These are phyloP conservation scores for Xylaria sp. DNA, from an alignment of 2,329 filamentous ascomycete species.

Conservation along the genomic window DNA sequence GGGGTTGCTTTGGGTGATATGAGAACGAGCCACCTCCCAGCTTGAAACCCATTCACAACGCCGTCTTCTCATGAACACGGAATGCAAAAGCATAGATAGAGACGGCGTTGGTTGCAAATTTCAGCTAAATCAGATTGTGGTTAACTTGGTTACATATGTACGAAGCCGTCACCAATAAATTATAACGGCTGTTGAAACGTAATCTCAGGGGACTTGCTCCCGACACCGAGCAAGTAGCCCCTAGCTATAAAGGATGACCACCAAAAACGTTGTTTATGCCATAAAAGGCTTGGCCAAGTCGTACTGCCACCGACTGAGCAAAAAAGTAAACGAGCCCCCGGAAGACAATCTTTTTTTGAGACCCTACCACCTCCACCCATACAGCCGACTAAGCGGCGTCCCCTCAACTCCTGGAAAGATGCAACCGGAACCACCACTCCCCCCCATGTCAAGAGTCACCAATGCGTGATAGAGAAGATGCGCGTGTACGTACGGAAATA, in stretches of 20 bases:
- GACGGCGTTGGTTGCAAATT: not conserved
- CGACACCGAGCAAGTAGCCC: not conserved
- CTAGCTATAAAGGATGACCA: constrained; percentile 12
- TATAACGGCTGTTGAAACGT: constrained; percentile 14
- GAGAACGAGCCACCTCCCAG: not conserved
- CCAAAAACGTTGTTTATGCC: constrained; percentile 20
- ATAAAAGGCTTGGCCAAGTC: not conserved
- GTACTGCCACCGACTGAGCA: not conserved
- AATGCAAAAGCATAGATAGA: not conserved
- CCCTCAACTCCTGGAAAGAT: constrained; percentile 33
- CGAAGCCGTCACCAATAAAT: not conserved
- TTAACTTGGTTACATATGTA: constrained; percentile 22
- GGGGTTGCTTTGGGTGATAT: not conserved
- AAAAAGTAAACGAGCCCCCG: not conserved
- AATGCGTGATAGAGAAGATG: constrained; percentile 27
- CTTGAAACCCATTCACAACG: not conserved
- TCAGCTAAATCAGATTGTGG: not conserved
- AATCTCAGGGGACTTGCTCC: not conserved
- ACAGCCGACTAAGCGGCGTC: constrained; percentile 2
- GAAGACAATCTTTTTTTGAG: constrained; percentile 18
- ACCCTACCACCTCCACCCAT: constrained; percentile 2
- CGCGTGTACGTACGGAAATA: constrained; percentile 10
- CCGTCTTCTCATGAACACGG: not conserved
- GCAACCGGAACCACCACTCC: constrained; percentile 23
- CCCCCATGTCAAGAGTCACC: constrained; percentile 3